Evolutionary conservation across 257 asterid species (phyloP).

Genomic region (Osmanthus fragrans): DNA sequence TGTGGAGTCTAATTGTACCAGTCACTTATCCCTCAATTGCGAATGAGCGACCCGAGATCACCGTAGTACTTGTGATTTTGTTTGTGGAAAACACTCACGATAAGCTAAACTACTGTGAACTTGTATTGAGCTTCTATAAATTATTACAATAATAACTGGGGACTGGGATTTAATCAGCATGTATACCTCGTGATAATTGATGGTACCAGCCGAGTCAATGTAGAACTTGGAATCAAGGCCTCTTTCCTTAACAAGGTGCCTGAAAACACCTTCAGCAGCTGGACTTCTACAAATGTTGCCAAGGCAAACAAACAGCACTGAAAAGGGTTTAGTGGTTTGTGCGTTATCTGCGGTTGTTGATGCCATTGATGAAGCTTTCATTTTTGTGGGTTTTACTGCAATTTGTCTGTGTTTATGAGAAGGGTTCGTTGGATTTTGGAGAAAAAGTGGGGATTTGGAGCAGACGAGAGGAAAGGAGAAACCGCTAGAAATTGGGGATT

Average conservation of each 20-base stretch:
- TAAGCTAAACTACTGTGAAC: background rate
- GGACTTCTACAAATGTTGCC: conserved; percentile 98
- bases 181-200: conserved; percentile 77
- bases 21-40: background rate
- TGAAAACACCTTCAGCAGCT: conserved; percentile 96
- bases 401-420: conserved; percentile 16
- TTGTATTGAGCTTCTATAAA: background rate
- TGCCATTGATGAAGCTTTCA: conserved; percentile 59
- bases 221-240: conserved; percentile 59
- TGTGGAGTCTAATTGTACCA: background rate
- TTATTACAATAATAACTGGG: background rate
- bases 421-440: conserved; percentile 3
- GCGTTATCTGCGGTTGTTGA: conserved; percentile 38
- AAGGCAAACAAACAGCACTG: conserved; percentile 87
- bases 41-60: background rate
- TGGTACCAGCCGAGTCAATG: conserved; percentile 96
- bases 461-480: conserved; percentile 20
- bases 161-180: background rate
- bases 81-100: background rate
- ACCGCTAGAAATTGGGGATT: conserved; percentile 30
- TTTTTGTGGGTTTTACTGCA: conserved; percentile 18
- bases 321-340: conserved; percentile 48
- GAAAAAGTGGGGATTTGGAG: conserved; percentile 31
- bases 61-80: background rate
- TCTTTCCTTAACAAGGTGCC: conserved; percentile 58